Evolutionary conservation across 768 basidiomycete species (phyloP).

Genomic region (Auriscalpium microsporum): DNA sequence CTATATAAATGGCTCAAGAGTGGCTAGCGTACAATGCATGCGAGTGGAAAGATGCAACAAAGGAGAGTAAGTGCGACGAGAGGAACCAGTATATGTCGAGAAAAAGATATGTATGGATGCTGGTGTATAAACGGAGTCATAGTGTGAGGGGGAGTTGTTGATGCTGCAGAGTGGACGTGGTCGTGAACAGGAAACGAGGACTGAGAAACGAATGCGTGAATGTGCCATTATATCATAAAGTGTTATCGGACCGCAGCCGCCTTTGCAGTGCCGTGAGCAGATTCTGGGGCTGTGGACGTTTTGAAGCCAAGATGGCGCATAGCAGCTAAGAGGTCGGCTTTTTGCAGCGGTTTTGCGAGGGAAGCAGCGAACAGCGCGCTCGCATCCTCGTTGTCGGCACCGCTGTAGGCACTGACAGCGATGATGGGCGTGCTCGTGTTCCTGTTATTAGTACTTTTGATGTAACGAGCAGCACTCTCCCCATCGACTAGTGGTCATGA

Average conservation of each 20-base stretch:
- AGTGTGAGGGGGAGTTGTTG: background rate
- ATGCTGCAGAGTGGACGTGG: background rate
- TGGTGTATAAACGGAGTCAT: background rate
- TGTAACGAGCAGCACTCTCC: slow-evolving; percentile 93
- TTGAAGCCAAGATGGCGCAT: slow-evolving; percentile 90
- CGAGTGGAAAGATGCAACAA: background rate
- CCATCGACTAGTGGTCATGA: slow-evolving; percentile 63
- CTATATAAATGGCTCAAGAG: background rate
- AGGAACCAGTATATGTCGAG: background rate
- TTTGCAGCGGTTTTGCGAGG: slow-evolving; percentile 83
- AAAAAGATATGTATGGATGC: background rate
- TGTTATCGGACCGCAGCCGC: slow-evolving; percentile 6
- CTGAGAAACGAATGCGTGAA: slow-evolving; percentile 1
- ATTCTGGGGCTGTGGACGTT: slow-evolving; percentile 62
- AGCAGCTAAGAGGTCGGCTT: slow-evolving; percentile 67
- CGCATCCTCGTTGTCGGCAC: slow-evolving; percentile 52
- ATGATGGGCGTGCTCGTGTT: slow-evolving; percentile 91
- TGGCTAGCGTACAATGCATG: background rate
- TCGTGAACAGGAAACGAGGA: slow-evolving; percentile 1
- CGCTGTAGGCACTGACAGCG: slow-evolving; percentile 83
- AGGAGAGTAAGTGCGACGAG: background rate
- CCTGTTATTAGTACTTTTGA: slow-evolving; percentile 94
- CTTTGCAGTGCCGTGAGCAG: slow-evolving; percentile 5
- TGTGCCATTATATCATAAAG: slow-evolving; percentile 1
- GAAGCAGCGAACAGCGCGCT: slow-evolving; percentile 73